These are phyloP conservation scores for Meira nashicola DNA, from an alignment of 1,284 basidiomycete genomes.

Conservation along the genomic window DNA sequence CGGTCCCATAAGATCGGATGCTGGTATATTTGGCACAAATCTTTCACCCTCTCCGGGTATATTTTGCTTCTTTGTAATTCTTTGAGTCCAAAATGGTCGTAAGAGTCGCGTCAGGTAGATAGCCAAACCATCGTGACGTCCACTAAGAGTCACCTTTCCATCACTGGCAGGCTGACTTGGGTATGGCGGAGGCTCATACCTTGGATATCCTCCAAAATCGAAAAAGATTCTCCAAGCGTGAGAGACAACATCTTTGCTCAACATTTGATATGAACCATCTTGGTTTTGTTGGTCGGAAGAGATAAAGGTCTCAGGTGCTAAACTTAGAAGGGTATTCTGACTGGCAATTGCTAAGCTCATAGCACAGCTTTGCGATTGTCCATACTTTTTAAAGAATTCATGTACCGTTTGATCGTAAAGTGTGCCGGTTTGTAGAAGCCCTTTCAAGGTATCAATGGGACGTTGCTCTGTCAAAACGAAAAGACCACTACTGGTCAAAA, in stretches of 20 bases:
- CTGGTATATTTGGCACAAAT: slow-evolving; percentile 5
- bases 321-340: slow-evolving; percentile 42
- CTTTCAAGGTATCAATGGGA: slow-evolving; percentile 71
- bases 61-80: slow-evolving; percentile 56
- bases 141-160: slow-evolving; percentile 74
- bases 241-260: slow-evolving; percentile 41
- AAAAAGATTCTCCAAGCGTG: slow-evolving; percentile 47
- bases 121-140: slow-evolving; percentile 81
- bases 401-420: slow-evolving; percentile 39
- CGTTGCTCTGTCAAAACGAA: slow-evolving; percentile 77
- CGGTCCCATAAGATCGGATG: slow-evolving; percentile 24
- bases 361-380: slow-evolving; percentile 67
- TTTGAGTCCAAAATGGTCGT: slow-evolving; percentile 74
- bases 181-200: slow-evolving; percentile 18
- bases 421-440: slow-evolving; percentile 52
- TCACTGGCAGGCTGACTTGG: slow-evolving; percentile 40
- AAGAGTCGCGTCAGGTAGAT: slow-evolving; percentile 80
- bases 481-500: slow-evolving; percentile 78
- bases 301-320: slow-evolving; percentile 10
- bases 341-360: slow-evolving; percentile 73
- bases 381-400: slow-evolving; percentile 45
- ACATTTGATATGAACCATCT: slow-evolving; percentile 13
- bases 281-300: slow-evolving; percentile 4
- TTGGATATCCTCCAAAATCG: slow-evolving; percentile 29
- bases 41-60: slow-evolving; percentile 23